Evolutionary conservation across 1,284 basidiomycete species (phyloP).

Genomic region (Tilletiopsis washingtonensis): DNA sequence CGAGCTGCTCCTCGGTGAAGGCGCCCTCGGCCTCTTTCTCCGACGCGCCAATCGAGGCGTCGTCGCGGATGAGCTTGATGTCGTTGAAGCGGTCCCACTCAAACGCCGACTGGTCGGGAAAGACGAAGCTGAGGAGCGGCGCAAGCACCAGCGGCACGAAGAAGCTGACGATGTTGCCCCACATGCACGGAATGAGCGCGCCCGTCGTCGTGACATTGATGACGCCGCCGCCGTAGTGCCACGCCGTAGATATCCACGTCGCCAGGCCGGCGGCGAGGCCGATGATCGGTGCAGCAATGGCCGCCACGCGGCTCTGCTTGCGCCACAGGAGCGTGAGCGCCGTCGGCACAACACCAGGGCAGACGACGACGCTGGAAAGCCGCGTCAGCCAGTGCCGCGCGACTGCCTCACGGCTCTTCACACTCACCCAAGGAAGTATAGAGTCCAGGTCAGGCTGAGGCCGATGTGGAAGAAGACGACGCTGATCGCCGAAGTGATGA

Average conservation of each 20-base stretch:
- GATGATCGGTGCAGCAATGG: conserved; percentile 14
- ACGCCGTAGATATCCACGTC: conserved; percentile 11
- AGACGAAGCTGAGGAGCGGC: conserved; percentile 7
- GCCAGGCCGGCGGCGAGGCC: conserved; percentile 12
- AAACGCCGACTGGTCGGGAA: conserved; percentile 5
- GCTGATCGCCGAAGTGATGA: conserved; percentile 23
- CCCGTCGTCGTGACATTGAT: conserved; percentile 18
- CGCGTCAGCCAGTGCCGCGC: too few species aligned
- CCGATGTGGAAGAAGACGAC: conserved; percentile 31
- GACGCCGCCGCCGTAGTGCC: conserved; percentile 11
- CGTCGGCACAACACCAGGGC: conserved; percentile 15
- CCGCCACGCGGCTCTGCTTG: conserved; percentile 23
- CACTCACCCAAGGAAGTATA: conserved; percentile 32
- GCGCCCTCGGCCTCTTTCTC: conserved; percentile 2
- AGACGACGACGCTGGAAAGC: conserved; percentile 14
- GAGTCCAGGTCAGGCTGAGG: conserved; percentile 32
- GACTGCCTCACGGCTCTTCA: too few species aligned
- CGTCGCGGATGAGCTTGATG: conserved; percentile 26
- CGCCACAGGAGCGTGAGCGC: conserved; percentile 38
- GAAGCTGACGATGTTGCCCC: conserved; percentile 32
- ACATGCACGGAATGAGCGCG: conserved; percentile 27
- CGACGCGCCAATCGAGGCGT: not conserved
- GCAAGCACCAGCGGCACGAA: conserved; percentile 17
- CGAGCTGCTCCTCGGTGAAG: conserved; percentile 4
- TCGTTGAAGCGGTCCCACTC: conserved; percentile 21